Evolutionary conservation across 1,284 basidiomycete genomes (phyloP).

Genomic region (Melampsora larici-populina): DNA sequence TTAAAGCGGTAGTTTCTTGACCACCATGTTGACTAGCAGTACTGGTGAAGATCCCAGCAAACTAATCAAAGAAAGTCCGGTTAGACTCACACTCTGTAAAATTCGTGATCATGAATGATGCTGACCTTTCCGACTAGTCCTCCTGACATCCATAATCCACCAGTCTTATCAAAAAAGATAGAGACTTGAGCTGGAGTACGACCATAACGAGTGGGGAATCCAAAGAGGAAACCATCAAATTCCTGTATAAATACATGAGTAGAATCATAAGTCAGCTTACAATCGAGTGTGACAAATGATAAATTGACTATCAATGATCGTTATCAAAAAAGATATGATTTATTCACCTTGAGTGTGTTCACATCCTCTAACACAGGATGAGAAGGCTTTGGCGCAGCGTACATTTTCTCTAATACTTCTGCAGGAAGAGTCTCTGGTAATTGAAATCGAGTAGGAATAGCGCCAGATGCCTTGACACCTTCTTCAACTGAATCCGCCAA

Average conservation of each 20-base stretch:
- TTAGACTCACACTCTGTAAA: slow-evolving; percentile 65
- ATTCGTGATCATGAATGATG: slow-evolving; percentile 62
- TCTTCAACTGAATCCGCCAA: slow-evolving; percentile 75
- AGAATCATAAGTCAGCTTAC: background rate
- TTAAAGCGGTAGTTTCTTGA: slow-evolving; percentile 46
- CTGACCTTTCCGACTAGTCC: slow-evolving; percentile 74
- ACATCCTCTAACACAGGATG: slow-evolving; percentile 49
- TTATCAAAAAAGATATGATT: slow-evolving; percentile 67
- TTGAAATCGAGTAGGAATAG: slow-evolving; percentile 66
- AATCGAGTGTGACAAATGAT: slow-evolving; percentile 50
- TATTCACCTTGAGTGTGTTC: slow-evolving; percentile 63
- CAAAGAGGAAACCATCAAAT: slow-evolving; percentile 60
- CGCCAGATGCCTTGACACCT: slow-evolving; percentile 70
- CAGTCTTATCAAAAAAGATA: slow-evolving; percentile 69
- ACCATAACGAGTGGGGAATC: slow-evolving; percentile 67
- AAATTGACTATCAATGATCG: slow-evolving; percentile 65
- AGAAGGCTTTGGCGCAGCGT: slow-evolving; percentile 65
- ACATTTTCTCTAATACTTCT: slow-evolving; percentile 72
- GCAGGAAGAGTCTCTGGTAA: slow-evolving; percentile 77
- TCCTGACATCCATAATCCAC: slow-evolving; percentile 68
- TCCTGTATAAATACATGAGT: background rate
- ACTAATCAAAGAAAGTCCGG: slow-evolving; percentile 9
- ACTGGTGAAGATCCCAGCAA: slow-evolving; percentile 35
- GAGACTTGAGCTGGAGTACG: slow-evolving; percentile 43
- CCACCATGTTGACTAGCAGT: slow-evolving; percentile 45